phyloP scores from a whole-genome alignment of 2,329 filamentous ascomycete species.

The Trichophaea hybrida region DNA sequence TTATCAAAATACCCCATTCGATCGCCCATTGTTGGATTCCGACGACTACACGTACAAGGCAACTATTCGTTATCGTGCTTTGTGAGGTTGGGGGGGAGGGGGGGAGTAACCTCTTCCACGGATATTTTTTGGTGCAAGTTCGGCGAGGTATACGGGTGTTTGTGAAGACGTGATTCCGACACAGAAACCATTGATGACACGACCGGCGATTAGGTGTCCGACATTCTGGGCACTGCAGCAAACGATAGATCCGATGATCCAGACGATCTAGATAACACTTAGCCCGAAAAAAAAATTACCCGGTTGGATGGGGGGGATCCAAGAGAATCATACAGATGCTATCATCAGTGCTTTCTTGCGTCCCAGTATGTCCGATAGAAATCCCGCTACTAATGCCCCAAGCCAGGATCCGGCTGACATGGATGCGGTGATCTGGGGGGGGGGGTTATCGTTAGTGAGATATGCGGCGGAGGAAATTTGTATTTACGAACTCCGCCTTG shows the following conservation, averaged over 20 bases:
- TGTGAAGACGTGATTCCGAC: slow-evolving; percentile 36
- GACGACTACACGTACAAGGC: slow-evolving; percentile 26
- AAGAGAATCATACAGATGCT: neutral
- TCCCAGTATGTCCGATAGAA: slow-evolving; percentile 36
- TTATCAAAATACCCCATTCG: slow-evolving; percentile 34
- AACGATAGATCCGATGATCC: slow-evolving; percentile 34
- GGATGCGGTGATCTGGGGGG: slow-evolving; percentile 33
- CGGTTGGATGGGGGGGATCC: slow-evolving; percentile 28
- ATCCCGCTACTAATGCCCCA: slow-evolving; percentile 35
- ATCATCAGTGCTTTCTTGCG: slow-evolving; percentile 35
- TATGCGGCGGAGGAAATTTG: neutral
- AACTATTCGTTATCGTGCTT: too few relatives aligned
- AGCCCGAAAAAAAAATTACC: neutral
- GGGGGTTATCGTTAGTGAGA: neutral
- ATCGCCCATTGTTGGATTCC: slow-evolving; percentile 36
- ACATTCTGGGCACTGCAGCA: slow-evolving; percentile 28
- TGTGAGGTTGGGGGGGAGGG: too few relatives aligned
- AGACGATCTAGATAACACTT: slow-evolving; percentile 29
- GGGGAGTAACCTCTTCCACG: slow-evolving; percentile 28
- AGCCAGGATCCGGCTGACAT: slow-evolving; percentile 39
- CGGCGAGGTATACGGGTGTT: slow-evolving; percentile 35
- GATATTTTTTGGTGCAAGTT: slow-evolving; percentile 33
- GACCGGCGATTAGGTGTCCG: slow-evolving; percentile 28
- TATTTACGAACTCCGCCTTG: slow-evolving; percentile 29
- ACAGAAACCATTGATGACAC: slow-evolving; percentile 29